These are phyloP conservation scores for Beauveria sp. DNA, from an alignment of 2,329 filamentous ascomycete species.

Conservation along the genomic window DNA sequence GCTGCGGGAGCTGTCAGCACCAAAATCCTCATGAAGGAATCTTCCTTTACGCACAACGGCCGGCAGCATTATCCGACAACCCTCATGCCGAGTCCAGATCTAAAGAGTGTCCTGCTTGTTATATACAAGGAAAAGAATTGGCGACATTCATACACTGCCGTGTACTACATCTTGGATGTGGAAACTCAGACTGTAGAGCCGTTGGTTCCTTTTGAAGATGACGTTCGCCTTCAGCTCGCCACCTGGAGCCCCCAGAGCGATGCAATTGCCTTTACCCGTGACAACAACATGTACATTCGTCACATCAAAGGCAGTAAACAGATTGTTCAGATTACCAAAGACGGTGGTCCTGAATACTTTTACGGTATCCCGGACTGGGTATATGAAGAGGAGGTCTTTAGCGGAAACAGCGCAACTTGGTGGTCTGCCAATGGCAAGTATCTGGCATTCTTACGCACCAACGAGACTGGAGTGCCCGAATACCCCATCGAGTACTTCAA, in stretches of 20 bases:
- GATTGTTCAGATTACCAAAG: constrained; percentile 68
- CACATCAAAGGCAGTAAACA: constrained; percentile 44
- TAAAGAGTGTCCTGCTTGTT: constrained; percentile 79
- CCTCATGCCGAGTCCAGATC: constrained; percentile 70
- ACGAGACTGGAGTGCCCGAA: constrained; percentile 85
- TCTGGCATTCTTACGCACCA: constrained; percentile 85
- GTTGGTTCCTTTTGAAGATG: constrained; percentile 60
- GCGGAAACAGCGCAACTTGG: constrained; percentile 79
- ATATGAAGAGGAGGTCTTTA: constrained; percentile 65
- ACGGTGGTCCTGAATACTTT: constrained; percentile 83
- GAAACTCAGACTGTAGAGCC: constrained; percentile 68
- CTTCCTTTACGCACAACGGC: constrained; percentile 53
- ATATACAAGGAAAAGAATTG: constrained; percentile 70
- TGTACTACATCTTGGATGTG: constrained; percentile 92
- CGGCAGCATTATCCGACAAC: constrained; percentile 48
- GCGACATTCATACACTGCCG: constrained; percentile 79
- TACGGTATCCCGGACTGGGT: constrained; percentile 98
- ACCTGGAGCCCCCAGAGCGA: constrained; percentile 85
- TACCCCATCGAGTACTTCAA: constrained; percentile 93
- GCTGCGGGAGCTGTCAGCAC: constrained; percentile 24
- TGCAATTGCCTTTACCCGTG: constrained; percentile 77
- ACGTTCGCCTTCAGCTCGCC: constrained; percentile 70
- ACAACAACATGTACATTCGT: constrained; percentile 86
- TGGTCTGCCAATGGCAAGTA: constrained; percentile 89
- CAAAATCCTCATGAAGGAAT: constrained; percentile 64